Percentiles rank a stretch among this genome's conserved stretches.
Evolutionary conservation across 306 rosid genomes (phyloP).

Genomic region (Neltuma alba): DNA sequence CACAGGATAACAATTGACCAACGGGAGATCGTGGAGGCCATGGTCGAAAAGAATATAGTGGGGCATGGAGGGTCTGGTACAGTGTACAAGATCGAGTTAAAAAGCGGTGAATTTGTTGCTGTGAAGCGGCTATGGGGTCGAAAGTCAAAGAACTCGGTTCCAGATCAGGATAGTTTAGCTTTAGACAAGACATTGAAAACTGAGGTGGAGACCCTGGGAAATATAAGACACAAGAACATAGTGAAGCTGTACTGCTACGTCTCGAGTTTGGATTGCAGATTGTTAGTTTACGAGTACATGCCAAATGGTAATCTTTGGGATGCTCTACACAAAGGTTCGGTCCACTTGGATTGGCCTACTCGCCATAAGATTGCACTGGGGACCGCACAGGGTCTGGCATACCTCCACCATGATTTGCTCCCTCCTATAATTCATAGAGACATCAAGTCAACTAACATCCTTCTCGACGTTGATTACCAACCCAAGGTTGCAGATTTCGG

Average conservation of each 20-base stretch:
- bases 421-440: constrained; percentile 88
- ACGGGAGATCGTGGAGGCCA: constrained; percentile 65
- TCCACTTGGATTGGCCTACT: constrained; percentile 85
- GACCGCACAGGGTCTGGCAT: constrained; percentile 87
- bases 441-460: constrained; percentile 85
- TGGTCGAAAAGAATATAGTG: constrained; percentile 87
- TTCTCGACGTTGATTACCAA: constrained; percentile 76
- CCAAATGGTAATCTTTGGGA: constrained; percentile 96
- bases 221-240: constrained; percentile 89
- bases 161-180: constrained; percentile 55
- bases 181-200: constrained; percentile 72
- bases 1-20: constrained; percentile 78
- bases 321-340: constrained; percentile 75
- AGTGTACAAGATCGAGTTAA: constrained; percentile 77
- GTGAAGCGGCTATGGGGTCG: constrained; percentile 76
- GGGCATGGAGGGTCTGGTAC: constrained; percentile 97
- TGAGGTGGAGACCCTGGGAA: constrained; percentile 91
- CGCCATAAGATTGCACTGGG: constrained; percentile 86
- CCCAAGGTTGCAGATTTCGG: constrained; percentile 99
- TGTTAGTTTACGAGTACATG: constrained; percentile 92
- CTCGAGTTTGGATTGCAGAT: constrained; percentile 70
- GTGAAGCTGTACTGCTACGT: constrained; percentile 85
- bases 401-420: constrained; percentile 91
- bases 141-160: constrained; percentile 51
- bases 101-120: constrained; percentile 76